Evolutionary conservation across 331 rosid species (phyloP), one percentile per base, ranked within the genome.

Genomic region (Spiraea crenata): DNA sequence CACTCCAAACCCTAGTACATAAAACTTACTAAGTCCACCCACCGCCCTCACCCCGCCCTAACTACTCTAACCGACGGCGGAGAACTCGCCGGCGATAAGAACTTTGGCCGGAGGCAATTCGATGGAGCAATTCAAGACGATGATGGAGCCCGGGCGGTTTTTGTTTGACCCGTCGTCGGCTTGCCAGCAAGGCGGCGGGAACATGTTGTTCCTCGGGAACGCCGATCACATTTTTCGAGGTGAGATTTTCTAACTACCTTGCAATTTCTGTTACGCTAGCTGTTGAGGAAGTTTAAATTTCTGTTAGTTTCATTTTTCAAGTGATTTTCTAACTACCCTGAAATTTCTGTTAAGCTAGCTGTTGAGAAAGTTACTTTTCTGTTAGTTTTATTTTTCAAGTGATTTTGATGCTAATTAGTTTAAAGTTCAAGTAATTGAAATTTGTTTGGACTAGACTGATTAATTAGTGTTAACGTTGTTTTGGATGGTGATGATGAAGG

Each of bases 131-230:
- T 13, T 34, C 1, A 16, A 57, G 46, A 40, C 38, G 63, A 55
- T 44, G 16, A 87, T 90, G 97, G 97, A 90, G 65, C 82, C 90
- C 34, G 75, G 95, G 49, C 82, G 85, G 60, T 68, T 90, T 88
- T 88, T 80, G 85, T 88, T 86, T 46, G 90, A 88, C 47, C 67
- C 46, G 44, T 61, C 72, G 49, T 35, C 64, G 19, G 71, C 82
- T 69, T 77, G 78, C 76, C 88, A 85, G 47, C 74, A 70, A 57
- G 74, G 57, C 6, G 90, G 70, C 12, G 76, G 91, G 77, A 87
- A 89, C 81, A 86, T 86, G 96, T 76, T 93, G 78, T 91, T 79
- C 84, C 96, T 91, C 19, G 90, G 97, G 20, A 85, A 72, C 67
- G 77, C 82, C 58, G 93, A 93, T 70, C 75, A 83, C 15, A 59